phyloP scores from a whole-genome alignment of 257 asterid species.

The Gentiana dahurica region DNA sequence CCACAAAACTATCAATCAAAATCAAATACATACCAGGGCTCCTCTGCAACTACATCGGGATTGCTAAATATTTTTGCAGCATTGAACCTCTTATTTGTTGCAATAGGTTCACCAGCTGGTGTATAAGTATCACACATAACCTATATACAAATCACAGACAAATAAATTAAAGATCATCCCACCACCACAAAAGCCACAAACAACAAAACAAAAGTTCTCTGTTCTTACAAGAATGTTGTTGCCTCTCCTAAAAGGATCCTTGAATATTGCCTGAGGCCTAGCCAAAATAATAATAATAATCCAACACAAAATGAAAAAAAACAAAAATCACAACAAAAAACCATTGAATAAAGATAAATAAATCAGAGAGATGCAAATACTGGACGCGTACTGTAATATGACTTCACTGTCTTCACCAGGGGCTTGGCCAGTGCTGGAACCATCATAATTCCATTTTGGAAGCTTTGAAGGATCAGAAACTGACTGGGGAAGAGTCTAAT shows the following conservation, averaged over 20 bases:
- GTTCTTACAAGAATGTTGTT: conserved; percentile 63
- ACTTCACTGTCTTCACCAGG: conserved; percentile 98
- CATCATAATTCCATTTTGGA: conserved; percentile 95
- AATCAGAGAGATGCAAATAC: neutral
- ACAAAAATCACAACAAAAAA: neutral
- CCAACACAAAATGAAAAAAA: neutral
- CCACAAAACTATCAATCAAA: neutral
- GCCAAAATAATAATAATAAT: neutral
- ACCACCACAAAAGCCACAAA: no score
- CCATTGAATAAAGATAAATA: neutral
- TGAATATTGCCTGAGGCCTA: conserved; percentile 92
- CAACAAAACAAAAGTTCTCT: conserved; percentile 14
- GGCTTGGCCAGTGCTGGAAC: conserved; percentile 96
- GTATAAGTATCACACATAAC: conserved; percentile 93
- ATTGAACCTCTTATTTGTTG: conserved; percentile 61
- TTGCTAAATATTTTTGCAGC: conserved; percentile 73
- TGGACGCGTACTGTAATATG: conserved; percentile 56
- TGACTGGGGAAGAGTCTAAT: conserved; percentile 64
- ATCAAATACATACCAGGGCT: conserved; percentile 47
- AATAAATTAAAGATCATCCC: neutral
- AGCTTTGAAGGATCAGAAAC: conserved; percentile 61
- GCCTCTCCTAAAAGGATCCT: conserved; percentile 91
- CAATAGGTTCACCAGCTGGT: conserved; percentile 82
- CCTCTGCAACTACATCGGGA: conserved; percentile 63
- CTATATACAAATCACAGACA: conserved; percentile 16